Evolutionary conservation across 192 early-diverging fungal genomes (phyloP).

Genomic region (Coemansia guatemalensis): DNA sequence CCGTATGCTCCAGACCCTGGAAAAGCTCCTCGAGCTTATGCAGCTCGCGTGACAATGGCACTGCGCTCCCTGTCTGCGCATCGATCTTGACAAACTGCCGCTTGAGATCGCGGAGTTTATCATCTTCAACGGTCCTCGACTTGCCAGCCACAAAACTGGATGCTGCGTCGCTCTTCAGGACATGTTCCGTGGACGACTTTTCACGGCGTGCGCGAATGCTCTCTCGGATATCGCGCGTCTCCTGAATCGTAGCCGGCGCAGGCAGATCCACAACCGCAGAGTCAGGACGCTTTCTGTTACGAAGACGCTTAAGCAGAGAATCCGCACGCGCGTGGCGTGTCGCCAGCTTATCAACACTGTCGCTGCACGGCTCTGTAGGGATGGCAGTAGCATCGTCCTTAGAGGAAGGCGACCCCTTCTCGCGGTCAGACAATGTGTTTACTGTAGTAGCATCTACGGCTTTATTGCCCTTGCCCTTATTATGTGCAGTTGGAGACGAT

Average conservation of each 20-base stretch:
- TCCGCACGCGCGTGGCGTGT: slow-evolving; percentile 16
- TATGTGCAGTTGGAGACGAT: background rate
- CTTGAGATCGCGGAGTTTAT: slow-evolving; percentile 23
- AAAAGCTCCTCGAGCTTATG: slow-evolving; percentile 45
- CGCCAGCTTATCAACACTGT: background rate
- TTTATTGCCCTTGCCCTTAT: background rate
- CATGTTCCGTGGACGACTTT: background rate
- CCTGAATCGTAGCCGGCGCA: slow-evolving; percentile 9
- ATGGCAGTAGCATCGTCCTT: background rate
- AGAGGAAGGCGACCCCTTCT: background rate
- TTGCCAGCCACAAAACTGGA: slow-evolving; percentile 5
- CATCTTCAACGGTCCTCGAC: slow-evolving; percentile 12
- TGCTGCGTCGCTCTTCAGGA: background rate
- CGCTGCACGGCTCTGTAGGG: background rate
- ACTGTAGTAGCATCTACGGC: slow-evolving; percentile 7
- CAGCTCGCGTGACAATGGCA: slow-evolving; percentile 22
- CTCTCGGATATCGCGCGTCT: slow-evolving; percentile 42
- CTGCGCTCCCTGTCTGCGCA: background rate
- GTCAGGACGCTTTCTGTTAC: slow-evolving; percentile 23
- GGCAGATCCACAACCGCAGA: background rate
- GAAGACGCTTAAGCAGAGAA: slow-evolving; percentile 27
- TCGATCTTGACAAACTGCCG: slow-evolving; percentile 41
- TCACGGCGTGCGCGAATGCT: slow-evolving; percentile 25
- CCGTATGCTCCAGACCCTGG: slow-evolving; percentile 47
- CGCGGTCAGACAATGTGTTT: background rate